Conservation (phyloP, 306 rosid genomes). For the Macrotyloma uniflorum region DNA sequence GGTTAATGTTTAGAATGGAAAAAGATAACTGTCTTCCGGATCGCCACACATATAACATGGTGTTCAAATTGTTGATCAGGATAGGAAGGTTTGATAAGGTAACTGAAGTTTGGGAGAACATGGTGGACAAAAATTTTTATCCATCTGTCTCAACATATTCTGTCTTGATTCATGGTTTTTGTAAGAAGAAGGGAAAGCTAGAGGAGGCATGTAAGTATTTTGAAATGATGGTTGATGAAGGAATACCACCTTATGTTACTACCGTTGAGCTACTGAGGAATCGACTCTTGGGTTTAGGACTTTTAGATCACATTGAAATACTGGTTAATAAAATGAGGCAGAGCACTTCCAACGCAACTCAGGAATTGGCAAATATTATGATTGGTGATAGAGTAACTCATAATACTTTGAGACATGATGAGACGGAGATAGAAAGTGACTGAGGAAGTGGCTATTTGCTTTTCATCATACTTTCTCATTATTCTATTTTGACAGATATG, state of each 20-base stretch:
- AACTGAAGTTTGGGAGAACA: slow-evolving; percentile 76
- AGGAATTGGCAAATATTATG: slow-evolving; percentile 63
- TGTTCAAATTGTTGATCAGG: slow-evolving; percentile 71
- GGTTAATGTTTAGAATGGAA: slow-evolving; percentile 70
- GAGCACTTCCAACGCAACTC: slow-evolving; percentile 70
- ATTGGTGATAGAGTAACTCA: slow-evolving; percentile 47
- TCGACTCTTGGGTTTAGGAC: slow-evolving; percentile 63
- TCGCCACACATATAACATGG: slow-evolving; percentile 77
- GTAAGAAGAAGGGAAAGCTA: slow-evolving; percentile 75
- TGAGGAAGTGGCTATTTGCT: slow-evolving; percentile 36
- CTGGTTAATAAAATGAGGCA: slow-evolving; percentile 71
- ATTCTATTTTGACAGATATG: slow-evolving; percentile 15
- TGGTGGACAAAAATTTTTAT: slow-evolving; percentile 59
- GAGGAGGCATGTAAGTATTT: slow-evolving; percentile 87
- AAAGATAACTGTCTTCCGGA: slow-evolving; percentile 63
- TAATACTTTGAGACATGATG: slow-evolving; percentile 41
- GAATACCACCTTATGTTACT: slow-evolving; percentile 80
- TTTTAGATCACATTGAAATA: slow-evolving; percentile 63
- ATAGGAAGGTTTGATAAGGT: slow-evolving; percentile 81
- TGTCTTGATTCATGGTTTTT: slow-evolving; percentile 83
- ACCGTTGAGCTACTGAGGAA: slow-evolving; percentile 73
- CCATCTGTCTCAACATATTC: slow-evolving; percentile 86
- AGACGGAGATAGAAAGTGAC: slow-evolving; percentile 57
- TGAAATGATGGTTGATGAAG: slow-evolving; percentile 88
- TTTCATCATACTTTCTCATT: slow-evolving; percentile 10